phyloP scores from a whole-genome alignment of 345 rosid genomes.

The Lepidium didymum region DNA sequence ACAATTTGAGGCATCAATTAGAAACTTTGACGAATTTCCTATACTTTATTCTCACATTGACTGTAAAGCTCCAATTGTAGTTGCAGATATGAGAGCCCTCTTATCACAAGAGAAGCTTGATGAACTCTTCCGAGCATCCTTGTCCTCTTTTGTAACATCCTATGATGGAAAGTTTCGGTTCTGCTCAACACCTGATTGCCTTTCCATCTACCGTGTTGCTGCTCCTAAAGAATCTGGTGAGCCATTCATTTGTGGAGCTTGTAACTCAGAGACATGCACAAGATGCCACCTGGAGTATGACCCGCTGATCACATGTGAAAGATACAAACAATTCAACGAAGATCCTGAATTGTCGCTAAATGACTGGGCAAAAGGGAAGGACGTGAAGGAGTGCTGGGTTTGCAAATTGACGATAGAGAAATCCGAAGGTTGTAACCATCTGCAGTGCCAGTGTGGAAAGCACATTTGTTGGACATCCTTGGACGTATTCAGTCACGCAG shows the following conservation, averaged over 20 bases:
- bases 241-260: slow-evolving; percentile 72
- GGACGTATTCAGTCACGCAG: slow-evolving; percentile 35
- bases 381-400: slow-evolving; percentile 62
- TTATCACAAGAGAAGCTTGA: slow-evolving; percentile 58
- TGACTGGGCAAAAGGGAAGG: slow-evolving; percentile 74
- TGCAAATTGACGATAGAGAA: slow-evolving; percentile 75
- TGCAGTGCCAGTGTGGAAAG: slow-evolving; percentile 69
- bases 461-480: slow-evolving; percentile 89
- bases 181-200: slow-evolving; percentile 90
- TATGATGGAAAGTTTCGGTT: slow-evolving; percentile 59
- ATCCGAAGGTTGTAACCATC: slow-evolving; percentile 77
- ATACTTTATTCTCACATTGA: slow-evolving; percentile 42
- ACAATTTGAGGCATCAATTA: slow-evolving; percentile 65
- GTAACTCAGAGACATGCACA: slow-evolving; percentile 63
- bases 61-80: slow-evolving; percentile 45
- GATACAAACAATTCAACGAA: slow-evolving; percentile 57
- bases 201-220: slow-evolving; percentile 58
- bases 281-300: slow-evolving; percentile 76
- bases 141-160: slow-evolving; percentile 55
- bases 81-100: slow-evolving; percentile 56
- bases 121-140: slow-evolving; percentile 73
- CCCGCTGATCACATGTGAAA: slow-evolving; percentile 62
- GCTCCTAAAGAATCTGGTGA: slow-evolving; percentile 27
- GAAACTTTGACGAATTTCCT: slow-evolving; percentile 63
- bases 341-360: slow-evolving; percentile 74